Conservation (phyloP, 768 basidiomycete genomes). For the Pholiota conissans region DNA sequence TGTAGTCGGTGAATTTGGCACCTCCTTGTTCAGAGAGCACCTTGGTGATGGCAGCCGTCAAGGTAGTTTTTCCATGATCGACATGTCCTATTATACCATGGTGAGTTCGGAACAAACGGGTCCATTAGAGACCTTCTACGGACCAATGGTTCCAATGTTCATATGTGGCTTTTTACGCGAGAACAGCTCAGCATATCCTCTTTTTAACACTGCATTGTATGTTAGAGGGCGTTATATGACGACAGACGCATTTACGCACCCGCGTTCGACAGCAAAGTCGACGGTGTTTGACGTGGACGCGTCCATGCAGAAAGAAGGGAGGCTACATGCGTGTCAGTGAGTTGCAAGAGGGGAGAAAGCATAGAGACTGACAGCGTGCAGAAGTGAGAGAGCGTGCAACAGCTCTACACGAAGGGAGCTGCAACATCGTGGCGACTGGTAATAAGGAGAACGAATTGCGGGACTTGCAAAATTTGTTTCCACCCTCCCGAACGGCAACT, state of each 20-base stretch:
- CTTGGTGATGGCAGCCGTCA: slow-evolving; percentile 95
- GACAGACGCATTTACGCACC: slow-evolving; percentile 23
- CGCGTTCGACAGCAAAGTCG: slow-evolving; percentile 24
- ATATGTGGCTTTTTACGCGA: slow-evolving; percentile 84
- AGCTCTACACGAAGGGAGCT: slow-evolving; percentile 50
- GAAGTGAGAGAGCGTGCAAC: slow-evolving; percentile 47
- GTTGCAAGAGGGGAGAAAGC: slow-evolving; percentile 1
- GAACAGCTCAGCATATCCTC: slow-evolving; percentile 80
- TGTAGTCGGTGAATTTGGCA: slow-evolving; percentile 92
- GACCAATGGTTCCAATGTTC: slow-evolving; percentile 95
- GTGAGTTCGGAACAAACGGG: not conserved
- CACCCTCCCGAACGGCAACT: slow-evolving; percentile 19
- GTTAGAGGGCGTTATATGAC: slow-evolving; percentile 1
- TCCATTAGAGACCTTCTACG: slow-evolving; percentile 18
- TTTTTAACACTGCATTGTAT: slow-evolving; percentile 41
- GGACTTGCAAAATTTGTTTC: slow-evolving; percentile 27
- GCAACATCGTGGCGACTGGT: slow-evolving; percentile 42
- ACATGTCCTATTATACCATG: slow-evolving; percentile 67
- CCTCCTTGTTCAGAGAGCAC: slow-evolving; percentile 78
- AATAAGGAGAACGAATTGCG: slow-evolving; percentile 11
- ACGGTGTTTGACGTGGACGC: slow-evolving; percentile 33
- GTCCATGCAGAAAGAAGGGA: slow-evolving; percentile 34
- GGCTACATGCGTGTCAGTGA: slow-evolving; percentile 18
- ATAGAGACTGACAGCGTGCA: slow-evolving; percentile 47
- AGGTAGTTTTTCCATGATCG: slow-evolving; percentile 97